Evolutionary conservation across 257 asterid genomes (phyloP).

Genomic region (Striga asiatica): DNA sequence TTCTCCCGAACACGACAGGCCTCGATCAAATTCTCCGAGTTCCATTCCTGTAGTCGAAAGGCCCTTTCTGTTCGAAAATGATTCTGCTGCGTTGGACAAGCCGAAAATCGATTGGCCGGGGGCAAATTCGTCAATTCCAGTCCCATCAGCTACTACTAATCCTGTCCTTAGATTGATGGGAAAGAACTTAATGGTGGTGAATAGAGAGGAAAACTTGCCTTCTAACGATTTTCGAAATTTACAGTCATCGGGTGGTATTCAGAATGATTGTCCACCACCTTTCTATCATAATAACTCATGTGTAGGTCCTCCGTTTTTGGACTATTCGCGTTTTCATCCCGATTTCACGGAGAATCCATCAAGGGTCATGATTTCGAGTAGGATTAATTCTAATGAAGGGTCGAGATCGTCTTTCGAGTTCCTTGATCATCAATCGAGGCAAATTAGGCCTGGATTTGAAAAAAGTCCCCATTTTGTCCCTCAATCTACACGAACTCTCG

Average conservation of each 20-base stretch:
- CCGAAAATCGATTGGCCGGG: slow-evolving; percentile 13
- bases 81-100: not conserved
- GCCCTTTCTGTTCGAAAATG: too few relatives aligned
- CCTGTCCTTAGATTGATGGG: slow-evolving; percentile 70
- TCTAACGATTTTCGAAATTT: slow-evolving; percentile 17
- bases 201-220: slow-evolving; percentile 28
- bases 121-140: slow-evolving; percentile 7
- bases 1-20: slow-evolving; percentile 52
- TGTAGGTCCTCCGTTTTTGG: slow-evolving; percentile 18
- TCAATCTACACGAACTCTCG: slow-evolving; percentile 1
- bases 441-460: too few relatives aligned
- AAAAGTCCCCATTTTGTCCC: slow-evolving; percentile 14
- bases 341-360: slow-evolving; percentile 23
- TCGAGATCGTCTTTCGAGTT: slow-evolving; percentile 18
- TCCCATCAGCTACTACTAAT: slow-evolving; percentile 31
- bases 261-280: slow-evolving; percentile 13
- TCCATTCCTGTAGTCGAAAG: too few relatives aligned
- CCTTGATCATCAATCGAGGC: too few relatives aligned
- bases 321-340: slow-evolving; percentile 11
- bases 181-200: slow-evolving; percentile 56
- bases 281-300: slow-evolving; percentile 14
- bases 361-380: slow-evolving; percentile 17
- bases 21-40: slow-evolving; percentile 37
- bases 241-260: not conserved
- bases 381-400: slow-evolving; percentile 16